Evolutionary conservation across 805 yeast genomes (phyloP).

Genomic region (Yarrowia sp.): DNA sequence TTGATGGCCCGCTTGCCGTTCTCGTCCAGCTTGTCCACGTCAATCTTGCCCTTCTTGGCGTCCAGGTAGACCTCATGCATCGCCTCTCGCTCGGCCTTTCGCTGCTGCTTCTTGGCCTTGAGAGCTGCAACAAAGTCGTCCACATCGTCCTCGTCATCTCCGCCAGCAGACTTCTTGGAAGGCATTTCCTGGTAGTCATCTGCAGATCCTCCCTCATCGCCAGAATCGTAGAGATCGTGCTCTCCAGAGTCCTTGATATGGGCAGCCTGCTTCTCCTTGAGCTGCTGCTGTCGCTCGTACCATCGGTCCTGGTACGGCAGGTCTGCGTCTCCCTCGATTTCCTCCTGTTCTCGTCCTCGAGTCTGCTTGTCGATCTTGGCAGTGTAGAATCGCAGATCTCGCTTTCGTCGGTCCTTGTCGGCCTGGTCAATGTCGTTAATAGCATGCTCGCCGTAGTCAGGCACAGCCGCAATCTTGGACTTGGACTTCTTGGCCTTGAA

Average conservation of each 20-base stretch:
- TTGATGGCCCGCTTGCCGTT: slow-evolving; percentile 94
- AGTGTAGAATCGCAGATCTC: slow-evolving; percentile 91
- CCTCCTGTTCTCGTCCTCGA: slow-evolving; percentile 38
- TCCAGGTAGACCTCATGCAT: slow-evolving; percentile 74
- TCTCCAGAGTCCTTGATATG: slow-evolving; percentile 56
- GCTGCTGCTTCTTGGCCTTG: slow-evolving; percentile 56
- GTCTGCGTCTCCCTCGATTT: slow-evolving; percentile 76
- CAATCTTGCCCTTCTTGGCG: slow-evolving; percentile 86
- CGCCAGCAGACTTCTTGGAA: slow-evolving; percentile 42
- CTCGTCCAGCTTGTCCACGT: slow-evolving; percentile 64
- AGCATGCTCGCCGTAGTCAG: slow-evolving; percentile 70
- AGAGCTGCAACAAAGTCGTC: slow-evolving; percentile 67
- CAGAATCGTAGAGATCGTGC: slow-evolving; percentile 48
- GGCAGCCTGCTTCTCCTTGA: slow-evolving; percentile 73
- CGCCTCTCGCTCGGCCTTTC: slow-evolving; percentile 61
- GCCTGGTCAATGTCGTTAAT: slow-evolving; percentile 84
- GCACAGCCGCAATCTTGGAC: slow-evolving; percentile 43
- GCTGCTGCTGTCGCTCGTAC: slow-evolving; percentile 86
- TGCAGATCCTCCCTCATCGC: slow-evolving; percentile 54
- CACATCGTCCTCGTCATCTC: slow-evolving; percentile 54
- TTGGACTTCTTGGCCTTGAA: slow-evolving; percentile 48
- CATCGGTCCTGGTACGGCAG: slow-evolving; percentile 89
- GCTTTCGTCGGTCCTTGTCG: slow-evolving; percentile 81
- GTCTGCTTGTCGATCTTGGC: slow-evolving; percentile 83
- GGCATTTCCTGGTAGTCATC: slow-evolving; percentile 44